Base-by-base conservation (phyloP, 2,329 filamentous ascomycete species). In the Blumeria graminis region DNA sequence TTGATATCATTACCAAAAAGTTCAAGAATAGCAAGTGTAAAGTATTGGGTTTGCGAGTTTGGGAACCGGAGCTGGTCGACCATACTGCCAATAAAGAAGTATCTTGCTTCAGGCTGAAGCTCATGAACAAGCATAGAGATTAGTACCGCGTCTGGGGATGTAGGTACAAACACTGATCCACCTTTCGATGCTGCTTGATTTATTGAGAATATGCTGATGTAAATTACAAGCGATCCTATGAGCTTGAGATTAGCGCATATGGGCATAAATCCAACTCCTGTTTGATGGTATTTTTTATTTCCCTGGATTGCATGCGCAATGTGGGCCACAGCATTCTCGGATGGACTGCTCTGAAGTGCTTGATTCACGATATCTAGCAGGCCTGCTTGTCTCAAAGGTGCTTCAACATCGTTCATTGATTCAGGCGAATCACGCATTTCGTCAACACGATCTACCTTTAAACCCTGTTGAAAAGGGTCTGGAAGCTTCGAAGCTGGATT, bases 51-150 rank as follows among this genome's bases (percentile, higher is more conserved):
- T 65, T 93, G 81, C 53, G 81, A 81, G 65, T 88, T 94, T 10
- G 89, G 87, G 67, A 84, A 94, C 59, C 92, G 84, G 53, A 98
- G 77, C 69, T 96, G 89, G 68, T 96, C 94, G 57, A 86, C 77
- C 66, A 98, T 86, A 61, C 85, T 86, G 62, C 77, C 81, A 57
- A 96, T 70, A 58, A 98, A 73, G 66, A 86, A 85, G 71, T 94
- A 94, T 56, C 89, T 82, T 22, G 81, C 80, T 68, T 93, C 86
- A 0, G 85, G 77, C 41, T 77, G 74, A 41, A 93, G 73, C 59
- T 84, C 83, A 63, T 84, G 82, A 9, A 86, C 77, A 34, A 98
- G 74, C 62, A 84, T 81, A 58, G 83, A 83, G 58, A 98, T 70
- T 13, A 92, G 70, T 50, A 78, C 78, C 38, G 84, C 79, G 61